Evolutionary conservation across 1,139 yeast genomes (phyloP).

Genomic region (Magnusiomyces fungicola): DNA sequence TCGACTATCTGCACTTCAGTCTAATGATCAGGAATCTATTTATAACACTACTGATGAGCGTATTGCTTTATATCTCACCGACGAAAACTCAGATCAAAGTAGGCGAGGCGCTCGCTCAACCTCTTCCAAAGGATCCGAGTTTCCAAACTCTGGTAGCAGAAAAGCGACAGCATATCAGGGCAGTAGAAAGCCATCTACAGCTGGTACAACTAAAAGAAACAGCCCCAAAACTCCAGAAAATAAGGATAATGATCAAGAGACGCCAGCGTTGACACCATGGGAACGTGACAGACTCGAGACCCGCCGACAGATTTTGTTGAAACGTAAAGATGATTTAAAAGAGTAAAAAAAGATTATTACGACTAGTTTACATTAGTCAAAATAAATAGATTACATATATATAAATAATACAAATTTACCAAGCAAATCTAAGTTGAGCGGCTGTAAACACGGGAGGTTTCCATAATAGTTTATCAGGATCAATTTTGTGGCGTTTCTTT

Average conservation of each 20-base stretch:
- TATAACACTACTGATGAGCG: constrained; percentile 60
- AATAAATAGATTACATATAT: constrained; percentile 4
- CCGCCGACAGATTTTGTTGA: constrained; percentile 2
- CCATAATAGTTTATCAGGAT: constrained; percentile 71
- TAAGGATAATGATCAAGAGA: not conserved
- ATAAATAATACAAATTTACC: constrained; percentile 41
- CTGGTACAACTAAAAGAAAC: not conserved
- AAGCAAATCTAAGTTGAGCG: constrained; percentile 89
- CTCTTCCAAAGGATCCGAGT: not conserved
- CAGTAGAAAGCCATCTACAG: not conserved
- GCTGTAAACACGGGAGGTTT: constrained; percentile 96
- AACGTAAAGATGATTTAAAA: not conserved
- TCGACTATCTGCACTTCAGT: constrained; percentile 55
- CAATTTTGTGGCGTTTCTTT: constrained; percentile 72
- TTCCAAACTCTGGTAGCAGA: not conserved
- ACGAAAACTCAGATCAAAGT: constrained; percentile 36
- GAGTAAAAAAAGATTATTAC: not conserved
- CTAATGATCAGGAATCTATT: constrained; percentile 50
- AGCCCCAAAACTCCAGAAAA: not conserved
- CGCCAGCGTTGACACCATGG: constrained; percentile 9
- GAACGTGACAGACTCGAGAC: constrained; percentile 8
- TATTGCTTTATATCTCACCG: constrained; percentile 53
- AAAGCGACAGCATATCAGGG: not conserved
- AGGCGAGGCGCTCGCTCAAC: not conserved
- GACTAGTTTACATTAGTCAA: not conserved